These are phyloP conservation scores for Aphanoascus verrucosus DNA, from an alignment of 2,329 filamentous ascomycete species.

Conservation along the genomic window DNA sequence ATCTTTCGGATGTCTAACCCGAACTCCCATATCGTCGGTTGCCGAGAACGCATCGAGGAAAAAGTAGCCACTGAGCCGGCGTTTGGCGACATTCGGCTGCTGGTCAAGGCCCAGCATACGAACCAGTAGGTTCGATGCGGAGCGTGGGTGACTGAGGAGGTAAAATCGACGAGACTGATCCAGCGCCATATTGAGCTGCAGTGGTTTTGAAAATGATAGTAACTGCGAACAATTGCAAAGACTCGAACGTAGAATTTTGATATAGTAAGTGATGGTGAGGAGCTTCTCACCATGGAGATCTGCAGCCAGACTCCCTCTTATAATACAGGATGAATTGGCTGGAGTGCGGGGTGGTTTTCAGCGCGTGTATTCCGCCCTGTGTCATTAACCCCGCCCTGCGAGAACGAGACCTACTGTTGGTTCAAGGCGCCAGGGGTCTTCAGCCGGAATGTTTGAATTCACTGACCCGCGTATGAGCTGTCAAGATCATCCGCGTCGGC, in stretches of 20 bases:
- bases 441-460: neutral
- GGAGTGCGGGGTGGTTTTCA: too few species aligned
- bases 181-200: neutral
- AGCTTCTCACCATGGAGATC: too few species aligned
- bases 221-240: too few species aligned
- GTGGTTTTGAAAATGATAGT: neutral
- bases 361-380: too few species aligned
- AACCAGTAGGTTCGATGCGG: conserved; percentile 27
- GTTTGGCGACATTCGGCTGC: conserved; percentile 20
- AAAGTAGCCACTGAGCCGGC: conserved; percentile 23
- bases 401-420: too few species aligned
- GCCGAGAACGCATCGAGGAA: conserved; percentile 18
- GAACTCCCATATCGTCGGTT: conserved; percentile 12
- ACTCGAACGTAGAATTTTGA: neutral
- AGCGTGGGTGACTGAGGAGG: conserved; percentile 23
- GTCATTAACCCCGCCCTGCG: too few species aligned
- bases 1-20: conserved; percentile 18
- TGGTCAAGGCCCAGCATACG: conserved; percentile 24
- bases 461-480: neutral
- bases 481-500: too few species aligned
- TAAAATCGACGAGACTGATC: conserved; percentile 15
- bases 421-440: too few species aligned
- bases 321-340: too few species aligned
- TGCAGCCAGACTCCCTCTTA: too few species aligned
- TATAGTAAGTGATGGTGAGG: too few species aligned